phyloP scores from a whole-genome alignment of 495 filamentous ascomycete genomes.

The Clavariopsis aquatica region DNA sequence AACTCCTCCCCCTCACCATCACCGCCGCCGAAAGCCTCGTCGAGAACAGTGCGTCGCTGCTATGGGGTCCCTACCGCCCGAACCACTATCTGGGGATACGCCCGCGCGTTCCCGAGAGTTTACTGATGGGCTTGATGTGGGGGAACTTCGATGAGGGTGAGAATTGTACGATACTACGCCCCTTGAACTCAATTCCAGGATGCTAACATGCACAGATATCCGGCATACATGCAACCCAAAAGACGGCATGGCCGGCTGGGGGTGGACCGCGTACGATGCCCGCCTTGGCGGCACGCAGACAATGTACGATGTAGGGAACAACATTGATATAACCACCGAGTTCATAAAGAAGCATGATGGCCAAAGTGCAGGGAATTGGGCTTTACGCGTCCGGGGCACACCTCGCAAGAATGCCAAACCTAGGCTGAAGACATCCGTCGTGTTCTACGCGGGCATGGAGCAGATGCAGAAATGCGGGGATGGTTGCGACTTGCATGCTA shows the following conservation, averaged over 20 bases:
- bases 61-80: conserved; percentile 31
- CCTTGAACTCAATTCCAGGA: neutral
- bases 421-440: conserved; percentile 69
- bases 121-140: conserved; percentile 34
- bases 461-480: conserved; percentile 64
- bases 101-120: conserved; percentile 21
- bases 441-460: conserved; percentile 81
- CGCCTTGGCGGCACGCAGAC: conserved; percentile 81
- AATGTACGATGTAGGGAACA: conserved; percentile 82
- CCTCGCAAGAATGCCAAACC: conserved; percentile 65
- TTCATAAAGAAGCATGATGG: conserved; percentile 93
- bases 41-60: conserved; percentile 23
- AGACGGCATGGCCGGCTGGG: conserved; percentile 86
- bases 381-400: conserved; percentile 76
- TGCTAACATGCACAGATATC: conserved; percentile 59
- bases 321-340: conserved; percentile 81
- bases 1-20: neutral
- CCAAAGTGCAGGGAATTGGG: conserved; percentile 87
- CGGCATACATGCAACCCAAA: conserved; percentile 94
- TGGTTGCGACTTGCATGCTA: conserved; percentile 54
- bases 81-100: conserved; percentile 29
- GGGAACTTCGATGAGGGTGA: conserved; percentile 12
- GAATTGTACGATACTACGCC: neutral
- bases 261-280: conserved; percentile 94
- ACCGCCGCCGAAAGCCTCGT: conserved; percentile 2